Conservation (phyloP, 768 basidiomycete species). For the Hericium alpestre region DNA sequence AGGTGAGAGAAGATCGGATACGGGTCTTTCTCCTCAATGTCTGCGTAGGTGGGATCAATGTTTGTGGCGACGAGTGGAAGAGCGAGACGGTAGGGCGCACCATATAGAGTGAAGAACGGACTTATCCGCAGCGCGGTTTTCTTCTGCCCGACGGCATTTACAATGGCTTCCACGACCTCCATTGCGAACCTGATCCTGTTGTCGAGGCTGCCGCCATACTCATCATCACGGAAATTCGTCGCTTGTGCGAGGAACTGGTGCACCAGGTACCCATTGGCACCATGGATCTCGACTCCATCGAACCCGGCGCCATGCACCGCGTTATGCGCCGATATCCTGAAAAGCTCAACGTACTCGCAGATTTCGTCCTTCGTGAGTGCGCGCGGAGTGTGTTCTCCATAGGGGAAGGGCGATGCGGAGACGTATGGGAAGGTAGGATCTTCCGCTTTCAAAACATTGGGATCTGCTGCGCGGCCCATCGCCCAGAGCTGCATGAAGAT, state of each 20-base stretch:
- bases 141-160: constrained; percentile 24
- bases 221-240: constrained; percentile 28
- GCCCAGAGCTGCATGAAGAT: constrained; percentile 30
- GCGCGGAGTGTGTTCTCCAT: neutral
- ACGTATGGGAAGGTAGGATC: constrained; percentile 1
- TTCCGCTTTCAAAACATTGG: constrained; percentile 2
- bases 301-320: constrained; percentile 20
- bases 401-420: neutral
- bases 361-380: constrained; percentile 14
- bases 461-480: constrained; percentile 19
- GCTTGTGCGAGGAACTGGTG: constrained; percentile 33
- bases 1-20: constrained; percentile 18
- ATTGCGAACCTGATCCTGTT: constrained; percentile 31
- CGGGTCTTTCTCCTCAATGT: constrained; percentile 14
- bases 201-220: constrained; percentile 35
- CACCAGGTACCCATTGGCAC: constrained; percentile 21
- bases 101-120: constrained; percentile 10
- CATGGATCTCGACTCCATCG: constrained; percentile 20
- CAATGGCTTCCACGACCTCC: constrained; percentile 27
- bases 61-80: neutral
- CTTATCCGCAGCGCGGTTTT: constrained; percentile 25
- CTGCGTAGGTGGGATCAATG: neutral
- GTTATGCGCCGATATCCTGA: constrained; percentile 22
- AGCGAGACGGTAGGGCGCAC: neutral
- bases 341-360: constrained; percentile 14